Conservation (phyloP, 768 basidiomycete species). For the Boletus subparvulus region DNA sequence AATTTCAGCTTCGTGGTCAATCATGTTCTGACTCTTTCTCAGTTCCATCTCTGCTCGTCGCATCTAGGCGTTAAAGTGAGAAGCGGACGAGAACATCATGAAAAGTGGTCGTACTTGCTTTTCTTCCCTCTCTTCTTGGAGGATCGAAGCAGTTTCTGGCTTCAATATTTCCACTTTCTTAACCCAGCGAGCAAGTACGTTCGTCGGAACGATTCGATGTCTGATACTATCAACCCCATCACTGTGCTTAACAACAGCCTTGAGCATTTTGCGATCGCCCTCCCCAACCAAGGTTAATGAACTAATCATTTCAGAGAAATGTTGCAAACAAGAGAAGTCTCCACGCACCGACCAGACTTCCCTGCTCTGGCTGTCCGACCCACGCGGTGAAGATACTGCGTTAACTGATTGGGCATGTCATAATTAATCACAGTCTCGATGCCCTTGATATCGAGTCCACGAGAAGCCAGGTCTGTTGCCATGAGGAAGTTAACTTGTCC, state of each 20-base stretch:
- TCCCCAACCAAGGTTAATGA: conserved; percentile 96
- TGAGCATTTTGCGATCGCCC: conserved; percentile 93
- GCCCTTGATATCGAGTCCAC: conserved; percentile 96
- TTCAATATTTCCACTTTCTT: conserved; percentile 70
- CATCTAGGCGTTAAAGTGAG: conserved; percentile 46
- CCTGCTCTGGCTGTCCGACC: conserved; percentile 97
- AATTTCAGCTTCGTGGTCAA: conserved; percentile 91
- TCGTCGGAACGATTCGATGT: conserved; percentile 83
- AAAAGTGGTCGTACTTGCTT: conserved; percentile 61
- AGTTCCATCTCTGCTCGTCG: conserved; percentile 95
- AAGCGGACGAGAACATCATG: neutral
- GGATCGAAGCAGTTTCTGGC: conserved; percentile 71
- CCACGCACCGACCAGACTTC: conserved; percentile 77
- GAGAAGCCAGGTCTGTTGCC: conserved; percentile 94
- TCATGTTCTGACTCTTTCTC: conserved; percentile 91
- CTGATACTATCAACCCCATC: conserved; percentile 75
- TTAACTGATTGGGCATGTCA: conserved; percentile 93
- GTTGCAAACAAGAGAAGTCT: neutral
- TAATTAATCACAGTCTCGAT: conserved; percentile 98
- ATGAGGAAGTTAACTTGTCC: conserved; percentile 88
- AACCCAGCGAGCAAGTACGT: conserved; percentile 68
- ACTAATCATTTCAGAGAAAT: conserved; percentile 39
- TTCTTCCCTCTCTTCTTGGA: conserved; percentile 94
- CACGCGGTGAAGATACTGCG: conserved; percentile 95
- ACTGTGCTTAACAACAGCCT: conserved; percentile 90